Base-by-base conservation (phyloP, 805 yeast species). In the Wickerhamomyces bovis region DNA sequence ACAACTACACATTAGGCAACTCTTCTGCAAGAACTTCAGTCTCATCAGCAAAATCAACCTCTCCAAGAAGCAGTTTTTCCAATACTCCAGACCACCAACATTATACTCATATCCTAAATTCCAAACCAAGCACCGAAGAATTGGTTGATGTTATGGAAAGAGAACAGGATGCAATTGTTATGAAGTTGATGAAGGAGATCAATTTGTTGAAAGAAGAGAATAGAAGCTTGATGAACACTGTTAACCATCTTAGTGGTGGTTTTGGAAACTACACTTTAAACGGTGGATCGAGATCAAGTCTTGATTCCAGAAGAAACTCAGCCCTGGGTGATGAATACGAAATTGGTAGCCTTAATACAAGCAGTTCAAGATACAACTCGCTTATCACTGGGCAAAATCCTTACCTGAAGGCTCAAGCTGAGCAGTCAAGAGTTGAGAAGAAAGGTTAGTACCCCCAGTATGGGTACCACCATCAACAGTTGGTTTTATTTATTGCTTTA, bases 111-210 rank as follows among this genome's bases (percentile, higher is more conserved):
- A 16, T 39, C 44, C 13, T 51, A 54, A 44, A 43, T 19, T 35
- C 45, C 20, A 44, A 56, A 38, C 62, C 68, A 36, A 66, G 65
- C 35, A 67, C 71, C 9, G 82, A 75, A 25, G 76, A 77, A 50
- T 68, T 77, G 18, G 72, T 80, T 35, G 81, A 80, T 57, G 59
- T 72, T 31, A 77, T 84, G 81, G 90, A 84, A 55, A 71, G 80
- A 44, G 89, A 84, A 63, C 89, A 84, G 60, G 90, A 84, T 57
- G 87, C 85, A 3, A 80, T 83, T 21, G 89, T 83, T 18, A 66
- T 83, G 57, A 76, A 74, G 60, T 66, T 83, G 38, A 82, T 81
- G 78, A 73, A 76, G 45, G 88, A 83, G 58, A 81, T 84, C 31
- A 69, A 69, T 22, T 48, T 53, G 7, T 62, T 83, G 50, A 76